A percentile compares a stretch with the other conserved stretches of the same genome.
These are phyloP conservation scores for Podaxis sp. DNA, from an alignment of 768 basidiomycete genomes.

Conservation along the genomic window DNA sequence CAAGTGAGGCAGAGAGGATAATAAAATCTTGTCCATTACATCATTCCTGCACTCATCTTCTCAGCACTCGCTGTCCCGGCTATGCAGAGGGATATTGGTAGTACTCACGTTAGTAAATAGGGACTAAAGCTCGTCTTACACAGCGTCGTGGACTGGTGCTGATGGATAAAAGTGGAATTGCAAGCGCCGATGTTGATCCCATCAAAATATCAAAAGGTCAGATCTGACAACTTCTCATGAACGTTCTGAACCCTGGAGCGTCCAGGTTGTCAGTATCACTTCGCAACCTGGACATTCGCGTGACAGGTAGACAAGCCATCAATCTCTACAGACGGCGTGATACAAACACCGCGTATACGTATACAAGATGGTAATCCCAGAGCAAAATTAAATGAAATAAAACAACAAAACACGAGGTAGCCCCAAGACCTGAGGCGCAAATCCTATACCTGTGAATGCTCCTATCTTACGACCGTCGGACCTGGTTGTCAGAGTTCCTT, in stretches of 20 bases:
- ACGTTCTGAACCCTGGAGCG: no score
- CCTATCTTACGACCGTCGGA: constrained; percentile 14
- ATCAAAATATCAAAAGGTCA: neutral
- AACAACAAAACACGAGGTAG: neutral
- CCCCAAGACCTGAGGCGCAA: neutral
- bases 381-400: neutral
- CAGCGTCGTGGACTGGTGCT: neutral
- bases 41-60: neutral
- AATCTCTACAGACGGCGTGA: no score
- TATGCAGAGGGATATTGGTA: neutral
- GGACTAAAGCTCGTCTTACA: neutral
- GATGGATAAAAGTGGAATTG: no score
- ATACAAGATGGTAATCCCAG: neutral
- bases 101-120: neutral
- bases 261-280: no score
- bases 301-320: no score
- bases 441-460: neutral
- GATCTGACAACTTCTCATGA: neutral
- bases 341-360: no score
- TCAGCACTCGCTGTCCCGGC: neutral
- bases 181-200: neutral
- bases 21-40: constrained; percentile 14
- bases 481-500: constrained; percentile 38
- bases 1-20: constrained; percentile 13
- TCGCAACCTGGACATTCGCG: no score